phyloP scores from a whole-genome alignment of 2,329 filamentous ascomycete genomes.

The Rhytidhysteron rufulum region DNA sequence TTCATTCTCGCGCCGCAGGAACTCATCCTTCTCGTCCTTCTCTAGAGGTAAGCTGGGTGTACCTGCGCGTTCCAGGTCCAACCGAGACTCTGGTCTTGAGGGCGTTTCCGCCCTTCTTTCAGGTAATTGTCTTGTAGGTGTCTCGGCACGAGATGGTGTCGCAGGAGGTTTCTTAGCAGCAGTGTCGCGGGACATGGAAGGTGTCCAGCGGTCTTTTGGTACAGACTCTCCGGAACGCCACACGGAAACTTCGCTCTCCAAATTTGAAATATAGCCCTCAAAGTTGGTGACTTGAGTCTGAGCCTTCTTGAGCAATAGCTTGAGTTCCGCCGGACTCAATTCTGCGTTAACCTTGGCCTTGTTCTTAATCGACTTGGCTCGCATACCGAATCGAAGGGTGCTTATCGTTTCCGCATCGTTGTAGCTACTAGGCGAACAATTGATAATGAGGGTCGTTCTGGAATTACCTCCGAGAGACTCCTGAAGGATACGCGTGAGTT shows the following conservation, averaged over 20 bases:
- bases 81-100: constrained; percentile 58
- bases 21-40: constrained; percentile 96
- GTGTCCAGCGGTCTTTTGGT: constrained; percentile 83
- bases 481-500: constrained; percentile 94
- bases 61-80: constrained; percentile 72
- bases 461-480: constrained; percentile 97
- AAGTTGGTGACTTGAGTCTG: constrained; percentile 86
- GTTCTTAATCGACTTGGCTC: constrained; percentile 99
- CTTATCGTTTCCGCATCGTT: constrained; percentile 93
- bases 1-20: constrained; percentile 90
- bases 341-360: constrained; percentile 99
- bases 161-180: constrained; percentile 46
- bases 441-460: constrained; percentile 96
- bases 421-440: constrained; percentile 98
- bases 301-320: constrained; percentile 85
- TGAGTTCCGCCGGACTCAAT: constrained; percentile 91
- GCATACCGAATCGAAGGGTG: constrained; percentile 89
- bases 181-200: constrained; percentile 57
- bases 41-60: constrained; percentile 87
- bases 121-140: constrained; percentile 53
- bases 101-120: constrained; percentile 45
- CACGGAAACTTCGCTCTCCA: constrained; percentile 79
- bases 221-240: constrained; percentile 90
- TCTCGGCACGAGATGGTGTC: constrained; percentile 54
- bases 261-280: constrained; percentile 75